Base-by-base conservation (phyloP, 1,139 yeast genomes). In the Taphrina sp. region DNA sequence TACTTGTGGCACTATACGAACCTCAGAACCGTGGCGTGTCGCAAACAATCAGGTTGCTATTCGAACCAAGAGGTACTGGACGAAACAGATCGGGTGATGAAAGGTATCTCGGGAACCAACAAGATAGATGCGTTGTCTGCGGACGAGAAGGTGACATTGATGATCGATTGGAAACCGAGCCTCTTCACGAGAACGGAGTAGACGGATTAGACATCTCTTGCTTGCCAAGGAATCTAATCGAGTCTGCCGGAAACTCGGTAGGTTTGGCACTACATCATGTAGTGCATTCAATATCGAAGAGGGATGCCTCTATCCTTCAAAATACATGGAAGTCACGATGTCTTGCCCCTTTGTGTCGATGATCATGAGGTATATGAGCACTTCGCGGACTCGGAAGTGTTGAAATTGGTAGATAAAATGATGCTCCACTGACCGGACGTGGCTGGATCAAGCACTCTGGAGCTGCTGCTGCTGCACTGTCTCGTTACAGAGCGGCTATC, bases 61-160 rank as follows among this genome's bases (percentile, higher is more conserved):
- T 47, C 16, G 38, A 37, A 38, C 54, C 54, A 14, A 38, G 16
- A 17, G 54, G 54, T 3, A 24, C 45, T n/a, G 54, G 54, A 28
- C 31, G 54, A 14, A 29, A 26, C 3, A 20, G 45, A 19, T 44
- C 12, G 23, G 54, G 54, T 5, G 54, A 47, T n/a, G 45, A 37
- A 26, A 38, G 54, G 54, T 47, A 47, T 17, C 33, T 47, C 19
- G 54, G 28, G 37, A 20, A 37, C n/a, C 54, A 38, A 16, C 12
- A 14, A 26, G 54, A 47, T 5, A 22, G n/a, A 16, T 47, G 54
- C 22, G 54, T 47, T 22, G 54, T 47, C n/a, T 47, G 54, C 23
- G 45, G 54, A 12, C 24, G 24, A 7, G 20, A 14, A 10, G 52
- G 31, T 12, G 12, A 7, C 31, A 7, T 26, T n/a, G n/a, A n/a